Conservation (phyloP, 345 rosid species). For the Zanthoxylum bungeanum region DNA sequence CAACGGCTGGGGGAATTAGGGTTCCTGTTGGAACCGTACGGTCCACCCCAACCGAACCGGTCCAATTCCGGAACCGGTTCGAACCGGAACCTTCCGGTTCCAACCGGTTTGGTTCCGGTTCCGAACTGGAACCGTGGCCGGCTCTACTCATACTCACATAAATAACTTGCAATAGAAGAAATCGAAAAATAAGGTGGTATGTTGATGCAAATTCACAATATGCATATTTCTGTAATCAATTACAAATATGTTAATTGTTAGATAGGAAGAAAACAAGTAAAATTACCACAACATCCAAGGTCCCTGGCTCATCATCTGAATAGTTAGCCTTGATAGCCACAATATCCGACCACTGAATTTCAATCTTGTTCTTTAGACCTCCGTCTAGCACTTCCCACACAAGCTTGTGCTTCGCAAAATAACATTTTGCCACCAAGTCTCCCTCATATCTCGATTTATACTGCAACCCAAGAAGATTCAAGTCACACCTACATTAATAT, state of each 20-base stretch:
- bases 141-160: too few species aligned
- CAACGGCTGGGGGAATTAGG: too few species aligned
- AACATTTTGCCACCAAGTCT: slow-evolving; percentile 73
- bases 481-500: neutral
- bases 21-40: too few species aligned
- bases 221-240: neutral
- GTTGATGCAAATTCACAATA: neutral
- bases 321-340: slow-evolving; percentile 57
- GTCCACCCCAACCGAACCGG: too few species aligned
- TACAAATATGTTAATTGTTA: neutral
- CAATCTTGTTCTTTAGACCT: slow-evolving; percentile 72
- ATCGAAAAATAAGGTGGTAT: neutral
- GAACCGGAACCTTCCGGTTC: too few species aligned
- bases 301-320: slow-evolving; percentile 42
- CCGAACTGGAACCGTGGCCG: too few species aligned
- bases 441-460: slow-evolving; percentile 67
- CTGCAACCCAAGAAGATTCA: slow-evolving; percentile 26
- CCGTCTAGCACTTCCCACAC: slow-evolving; percentile 88
- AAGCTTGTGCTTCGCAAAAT: slow-evolving; percentile 73
- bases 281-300: slow-evolving; percentile 60
- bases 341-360: slow-evolving; percentile 80
- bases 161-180: neutral
- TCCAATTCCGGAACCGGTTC: too few species aligned
- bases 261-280: neutral
- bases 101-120: too few species aligned